These are phyloP conservation scores for Arachnopeziza araneosa DNA, from an alignment of 2,329 filamentous ascomycete genomes.

Conservation along the genomic window DNA sequence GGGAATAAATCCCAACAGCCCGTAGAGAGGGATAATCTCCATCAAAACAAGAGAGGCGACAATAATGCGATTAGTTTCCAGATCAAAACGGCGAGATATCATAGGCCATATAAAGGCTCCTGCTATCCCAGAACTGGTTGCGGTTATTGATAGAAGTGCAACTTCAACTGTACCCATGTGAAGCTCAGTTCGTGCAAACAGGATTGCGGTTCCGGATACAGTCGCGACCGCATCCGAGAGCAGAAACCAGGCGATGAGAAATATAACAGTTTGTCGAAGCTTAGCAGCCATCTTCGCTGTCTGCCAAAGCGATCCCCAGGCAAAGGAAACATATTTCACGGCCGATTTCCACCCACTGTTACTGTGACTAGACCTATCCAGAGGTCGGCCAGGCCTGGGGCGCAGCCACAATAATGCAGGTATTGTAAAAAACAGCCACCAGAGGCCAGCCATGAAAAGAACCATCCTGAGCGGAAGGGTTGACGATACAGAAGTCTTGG, in stretches of 20 bases:
- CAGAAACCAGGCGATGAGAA: conserved; percentile 87
- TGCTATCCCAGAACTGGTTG: conserved; percentile 73
- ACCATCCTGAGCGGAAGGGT: conserved; percentile 83
- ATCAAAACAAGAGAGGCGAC: conserved; percentile 83
- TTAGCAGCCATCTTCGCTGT: conserved; percentile 70
- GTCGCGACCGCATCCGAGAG: conserved; percentile 91
- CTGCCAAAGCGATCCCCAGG: conserved; percentile 78
- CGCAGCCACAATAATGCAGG: conserved; percentile 83
- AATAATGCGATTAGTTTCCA: conserved; percentile 80
- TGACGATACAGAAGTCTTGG: conserved; percentile 59
- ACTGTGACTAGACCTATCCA: conserved; percentile 37
- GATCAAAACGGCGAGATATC: conserved; percentile 61
- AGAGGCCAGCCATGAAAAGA: conserved; percentile 77
- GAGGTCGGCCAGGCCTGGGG: conserved; percentile 79
- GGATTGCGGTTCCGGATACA: conserved; percentile 85
- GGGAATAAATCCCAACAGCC: conserved; percentile 80
- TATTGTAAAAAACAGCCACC: conserved; percentile 91
- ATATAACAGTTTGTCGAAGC: conserved; percentile 67
- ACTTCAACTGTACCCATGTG: conserved; percentile 84
- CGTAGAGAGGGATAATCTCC: conserved; percentile 88
- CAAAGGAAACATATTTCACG: conserved; percentile 63
- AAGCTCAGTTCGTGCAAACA: conserved; percentile 91
- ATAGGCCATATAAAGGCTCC: conserved; percentile 88
- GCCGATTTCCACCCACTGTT: not conserved
- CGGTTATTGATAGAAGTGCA: conserved; percentile 89